Base-by-base conservation (phyloP, 495 filamentous ascomycete genomes). In the Penicillium manginii region DNA sequence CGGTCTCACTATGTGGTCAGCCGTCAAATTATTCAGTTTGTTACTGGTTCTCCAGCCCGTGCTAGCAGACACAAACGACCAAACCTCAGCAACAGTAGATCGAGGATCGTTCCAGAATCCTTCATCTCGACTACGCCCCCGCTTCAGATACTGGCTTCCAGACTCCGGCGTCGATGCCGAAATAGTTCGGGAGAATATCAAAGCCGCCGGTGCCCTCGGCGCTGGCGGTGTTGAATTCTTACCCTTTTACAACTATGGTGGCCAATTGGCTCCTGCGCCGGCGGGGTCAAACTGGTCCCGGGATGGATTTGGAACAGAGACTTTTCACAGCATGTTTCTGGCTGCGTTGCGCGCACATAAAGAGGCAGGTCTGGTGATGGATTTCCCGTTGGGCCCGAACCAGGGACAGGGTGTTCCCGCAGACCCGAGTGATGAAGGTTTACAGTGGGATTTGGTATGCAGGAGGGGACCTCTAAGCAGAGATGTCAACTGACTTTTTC, bases 401-500 rank as follows among this genome's bases (percentile, higher is more conserved):
- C 74, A 78, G 56, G 81, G 75, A 7, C 68, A 75, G 40, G 81
- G 82, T 43, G 78, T 82, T n/a, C 82, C 82, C 7, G 71, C 74
- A 2, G 43, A 57, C 8, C 17, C 50, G 14, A 52, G 64, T 54
- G 54, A 71, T 58, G 62, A 72, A 45, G 66, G 73, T 6, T 49
- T 79, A 23, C 63, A 69, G 40, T 71, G 76, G 74, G 67, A 78
- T 61, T 57, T 79, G 63, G 68, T 70, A 61, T 6, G 40, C 19
- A 43, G 17, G n/a, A 43, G 14, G 40, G 1, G 26, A 29, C 26
- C 26, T 29, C 3, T 8, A 29, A 29, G 26, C 26, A 29, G 2
- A 29, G 26, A 0, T 7, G 9, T 29, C 3, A 0, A n/a, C 40
- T 43, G 19, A 35, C 32, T 23, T 3, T 8, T 51, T 0, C 33